Conservation (phyloP, 768 basidiomycete species). For the Boletus sp. region DNA sequence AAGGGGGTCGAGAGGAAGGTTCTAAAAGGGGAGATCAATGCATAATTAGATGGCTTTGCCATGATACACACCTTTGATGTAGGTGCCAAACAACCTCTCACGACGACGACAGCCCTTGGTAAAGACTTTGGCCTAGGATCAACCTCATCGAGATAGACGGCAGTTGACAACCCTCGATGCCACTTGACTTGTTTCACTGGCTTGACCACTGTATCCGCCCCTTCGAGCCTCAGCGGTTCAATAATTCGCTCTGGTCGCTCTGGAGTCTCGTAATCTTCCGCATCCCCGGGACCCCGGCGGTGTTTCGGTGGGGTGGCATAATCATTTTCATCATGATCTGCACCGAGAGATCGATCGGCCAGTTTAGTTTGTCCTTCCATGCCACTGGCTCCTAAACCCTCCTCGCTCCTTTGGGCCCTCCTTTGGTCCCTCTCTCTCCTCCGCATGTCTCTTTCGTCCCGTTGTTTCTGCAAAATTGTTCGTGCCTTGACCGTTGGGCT, state of each 20-base stretch:
- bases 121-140: constrained; percentile 47
- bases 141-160: constrained; percentile 61
- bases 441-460: constrained; percentile 55
- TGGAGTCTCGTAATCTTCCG: constrained; percentile 76
- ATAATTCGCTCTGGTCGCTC: constrained; percentile 38
- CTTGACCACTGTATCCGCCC: constrained; percentile 28
- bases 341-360: constrained; percentile 1
- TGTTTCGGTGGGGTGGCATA: constrained; percentile 37
- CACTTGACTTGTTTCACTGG: constrained; percentile 68
- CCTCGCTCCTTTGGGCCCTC: constrained; percentile 49
- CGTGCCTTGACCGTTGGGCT: constrained; percentile 75
- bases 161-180: constrained; percentile 65
- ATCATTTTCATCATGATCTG: constrained; percentile 26
- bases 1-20: constrained; percentile 59
- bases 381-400: constrained; percentile 25
- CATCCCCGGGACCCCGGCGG: constrained; percentile 70
- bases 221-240: constrained; percentile 40
- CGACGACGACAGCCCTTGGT: constrained; percentile 38
- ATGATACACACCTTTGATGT: constrained; percentile 57
- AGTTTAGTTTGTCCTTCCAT: constrained; percentile 27
- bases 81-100: constrained; percentile 66
- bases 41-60: background rate
- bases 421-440: constrained; percentile 59
- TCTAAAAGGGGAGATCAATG: constrained; percentile 36
- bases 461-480: constrained; percentile 62